Evolutionary conservation across 2,329 filamentous ascomycete genomes (phyloP).

Genomic region (Aspergillus sp.): DNA sequence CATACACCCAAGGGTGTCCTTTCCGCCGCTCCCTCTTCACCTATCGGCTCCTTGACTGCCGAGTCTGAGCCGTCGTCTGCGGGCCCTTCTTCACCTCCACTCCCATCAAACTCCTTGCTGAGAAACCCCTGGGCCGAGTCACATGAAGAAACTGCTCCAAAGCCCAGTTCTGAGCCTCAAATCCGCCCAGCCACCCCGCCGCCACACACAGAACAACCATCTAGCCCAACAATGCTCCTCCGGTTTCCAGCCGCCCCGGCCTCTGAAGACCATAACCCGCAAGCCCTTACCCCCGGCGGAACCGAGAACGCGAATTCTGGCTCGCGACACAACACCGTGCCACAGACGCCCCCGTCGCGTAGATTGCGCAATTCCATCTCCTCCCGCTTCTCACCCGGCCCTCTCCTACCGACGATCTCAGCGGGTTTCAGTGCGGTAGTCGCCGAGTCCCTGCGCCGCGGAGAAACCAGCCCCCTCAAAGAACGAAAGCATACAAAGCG

Average conservation of each 20-base stretch:
- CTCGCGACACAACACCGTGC: conserved; percentile 26
- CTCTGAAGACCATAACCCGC: conserved; percentile 20
- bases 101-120: conserved; percentile 35
- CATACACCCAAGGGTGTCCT: conserved; percentile 32
- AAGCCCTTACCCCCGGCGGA: conserved; percentile 19
- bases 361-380: conserved; percentile 49
- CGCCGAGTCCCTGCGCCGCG: conserved; percentile 62
- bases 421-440: conserved; percentile 62
- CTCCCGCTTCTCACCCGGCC: conserved; percentile 55
- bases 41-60: conserved; percentile 31
- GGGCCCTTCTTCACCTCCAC: conserved; percentile 20
- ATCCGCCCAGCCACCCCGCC: conserved; percentile 29
- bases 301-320: conserved; percentile 17
- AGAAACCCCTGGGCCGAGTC: conserved; percentile 41
- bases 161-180: conserved; percentile 23
- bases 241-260: conserved; percentile 42
- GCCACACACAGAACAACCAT: conserved; percentile 13
- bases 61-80: conserved; percentile 28
- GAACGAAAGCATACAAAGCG: conserved; percentile 26
- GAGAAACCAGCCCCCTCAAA: conserved; percentile 45
- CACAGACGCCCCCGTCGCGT: conserved; percentile 38
- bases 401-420: conserved; percentile 60
- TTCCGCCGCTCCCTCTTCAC: conserved; percentile 34
- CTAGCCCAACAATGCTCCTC: conserved; percentile 34
- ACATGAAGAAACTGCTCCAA: conserved; percentile 13